phyloP scores from a whole-genome alignment of 2,329 filamentous ascomycete genomes.

The Pseudogymnoascus sp. region DNA sequence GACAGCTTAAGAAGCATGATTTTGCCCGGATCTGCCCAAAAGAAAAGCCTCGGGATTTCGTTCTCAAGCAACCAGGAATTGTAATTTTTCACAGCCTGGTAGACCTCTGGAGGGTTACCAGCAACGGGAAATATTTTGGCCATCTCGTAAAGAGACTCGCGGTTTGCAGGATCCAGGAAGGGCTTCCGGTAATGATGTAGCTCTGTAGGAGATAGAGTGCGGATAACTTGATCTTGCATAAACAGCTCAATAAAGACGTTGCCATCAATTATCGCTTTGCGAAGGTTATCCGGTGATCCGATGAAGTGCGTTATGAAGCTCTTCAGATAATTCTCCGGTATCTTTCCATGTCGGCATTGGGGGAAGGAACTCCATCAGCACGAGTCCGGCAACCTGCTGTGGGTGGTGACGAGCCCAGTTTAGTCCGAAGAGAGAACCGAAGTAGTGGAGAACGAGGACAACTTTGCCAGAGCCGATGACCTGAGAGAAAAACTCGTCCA shows the following conservation, averaged over 20 bases:
- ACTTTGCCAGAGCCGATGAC: not conserved
- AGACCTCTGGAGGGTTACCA: not conserved
- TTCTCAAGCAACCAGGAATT: not conserved
- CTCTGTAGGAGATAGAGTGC: not conserved
- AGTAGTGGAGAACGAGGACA: not conserved
- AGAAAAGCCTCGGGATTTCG: constrained; percentile 2
- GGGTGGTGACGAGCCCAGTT: not conserved
- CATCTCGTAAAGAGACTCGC: not conserved
- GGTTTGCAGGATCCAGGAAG: not conserved
- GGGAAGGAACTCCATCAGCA: constrained; percentile 3
- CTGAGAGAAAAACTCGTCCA: not conserved
- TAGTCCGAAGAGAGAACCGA: not conserved
- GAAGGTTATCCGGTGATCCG: not conserved
- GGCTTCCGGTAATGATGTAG: constrained; percentile 5
- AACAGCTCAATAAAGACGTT: constrained; percentile 3
- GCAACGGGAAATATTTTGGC: not conserved
- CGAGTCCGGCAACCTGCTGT: not conserved
- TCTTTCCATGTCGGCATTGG: not conserved
- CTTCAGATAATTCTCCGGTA: not conserved
- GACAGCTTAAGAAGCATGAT: not conserved
- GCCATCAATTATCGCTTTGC: not conserved
- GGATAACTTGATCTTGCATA: not conserved
- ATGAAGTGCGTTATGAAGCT: not conserved
- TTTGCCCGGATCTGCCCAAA: constrained; percentile 2
- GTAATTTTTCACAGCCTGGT: not conserved